Evolutionary conservation across 768 basidiomycete species (phyloP).

Genomic region (Phaffia australis): DNA sequence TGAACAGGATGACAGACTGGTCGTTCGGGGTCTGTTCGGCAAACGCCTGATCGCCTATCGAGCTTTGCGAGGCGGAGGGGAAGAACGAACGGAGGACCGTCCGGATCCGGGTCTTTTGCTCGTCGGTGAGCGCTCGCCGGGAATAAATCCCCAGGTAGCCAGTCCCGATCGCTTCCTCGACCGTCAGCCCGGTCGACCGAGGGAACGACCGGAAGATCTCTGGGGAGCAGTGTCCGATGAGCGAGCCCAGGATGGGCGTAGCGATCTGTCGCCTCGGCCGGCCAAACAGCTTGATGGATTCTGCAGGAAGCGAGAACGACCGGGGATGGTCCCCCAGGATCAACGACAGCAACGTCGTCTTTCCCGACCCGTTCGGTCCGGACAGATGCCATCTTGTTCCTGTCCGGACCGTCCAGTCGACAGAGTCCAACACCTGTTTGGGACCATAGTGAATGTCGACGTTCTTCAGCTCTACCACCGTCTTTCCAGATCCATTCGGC

Average conservation of each 20-base stretch:
- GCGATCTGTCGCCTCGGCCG: constrained; percentile 55
- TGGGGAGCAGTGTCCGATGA: constrained; percentile 58
- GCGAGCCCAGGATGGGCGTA: constrained; percentile 42
- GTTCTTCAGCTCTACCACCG: constrained; percentile 52
- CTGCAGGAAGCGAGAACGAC: constrained; percentile 57
- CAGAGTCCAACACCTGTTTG: constrained; percentile 61
- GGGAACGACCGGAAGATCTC: constrained; percentile 90
- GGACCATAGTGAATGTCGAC: constrained; percentile 63
- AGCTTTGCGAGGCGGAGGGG: constrained; percentile 35
- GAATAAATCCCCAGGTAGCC: constrained; percentile 78
- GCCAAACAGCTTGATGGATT: constrained; percentile 53
- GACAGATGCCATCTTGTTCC: constrained; percentile 85
- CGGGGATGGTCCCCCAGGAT: constrained; percentile 92
- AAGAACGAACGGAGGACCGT: constrained; percentile 58
- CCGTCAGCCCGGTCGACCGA: constrained; percentile 43
- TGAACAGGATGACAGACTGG: constrained; percentile 69
- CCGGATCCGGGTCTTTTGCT: constrained; percentile 44
- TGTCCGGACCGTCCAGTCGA: constrained; percentile 69
- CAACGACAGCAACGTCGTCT: constrained; percentile 81
- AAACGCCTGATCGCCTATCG: constrained; percentile 41
- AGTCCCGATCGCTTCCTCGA: constrained; percentile 70
- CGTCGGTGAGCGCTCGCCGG: constrained; percentile 44
- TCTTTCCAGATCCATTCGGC: constrained; percentile 31
- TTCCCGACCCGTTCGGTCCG: constrained; percentile 82
- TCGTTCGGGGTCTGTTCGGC: constrained; percentile 57